These are phyloP conservation scores for Oryza officinalis DNA, from an alignment of 176 grass and related monocot genomes.

Conservation along the genomic window DNA sequence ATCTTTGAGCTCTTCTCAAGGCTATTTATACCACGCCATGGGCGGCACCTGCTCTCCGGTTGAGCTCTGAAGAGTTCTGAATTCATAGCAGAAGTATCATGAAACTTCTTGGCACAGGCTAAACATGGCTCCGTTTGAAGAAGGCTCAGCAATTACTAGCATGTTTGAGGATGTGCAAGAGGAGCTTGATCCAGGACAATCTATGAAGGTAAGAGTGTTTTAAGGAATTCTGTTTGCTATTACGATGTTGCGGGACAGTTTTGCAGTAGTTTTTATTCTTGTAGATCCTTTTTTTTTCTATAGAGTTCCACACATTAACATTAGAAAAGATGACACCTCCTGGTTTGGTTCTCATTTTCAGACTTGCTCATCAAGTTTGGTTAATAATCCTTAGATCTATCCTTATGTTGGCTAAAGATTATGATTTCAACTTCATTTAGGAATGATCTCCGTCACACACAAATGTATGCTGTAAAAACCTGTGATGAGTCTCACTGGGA, in stretches of 20 bases:
- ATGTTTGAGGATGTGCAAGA: background rate
- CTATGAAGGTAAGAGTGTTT: constrained; percentile 27
- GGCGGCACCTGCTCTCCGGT: background rate
- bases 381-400: background rate
- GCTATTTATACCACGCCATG: constrained; percentile 41
- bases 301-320: background rate
- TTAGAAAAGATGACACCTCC: no score
- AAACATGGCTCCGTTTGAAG: background rate
- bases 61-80: constrained; percentile 2
- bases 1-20: constrained; percentile 3
- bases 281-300: background rate
- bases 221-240: background rate
- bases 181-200: background rate
- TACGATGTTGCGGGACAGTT: background rate
- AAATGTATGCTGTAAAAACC: background rate
- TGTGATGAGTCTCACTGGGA: background rate
- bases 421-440: background rate
- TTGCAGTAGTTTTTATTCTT: background rate
- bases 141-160: no score
- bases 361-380: background rate
- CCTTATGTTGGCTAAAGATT: background rate
- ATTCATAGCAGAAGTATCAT: background rate
- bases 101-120: background rate
- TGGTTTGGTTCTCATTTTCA: no score
- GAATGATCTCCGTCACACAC: no score